Percentiles rank a stretch among this genome's conserved stretches.
Evolutionary conservation across 2,329 filamentous ascomycete genomes (phyloP).

Genomic region (Arthrobotrys sphaeroides): DNA sequence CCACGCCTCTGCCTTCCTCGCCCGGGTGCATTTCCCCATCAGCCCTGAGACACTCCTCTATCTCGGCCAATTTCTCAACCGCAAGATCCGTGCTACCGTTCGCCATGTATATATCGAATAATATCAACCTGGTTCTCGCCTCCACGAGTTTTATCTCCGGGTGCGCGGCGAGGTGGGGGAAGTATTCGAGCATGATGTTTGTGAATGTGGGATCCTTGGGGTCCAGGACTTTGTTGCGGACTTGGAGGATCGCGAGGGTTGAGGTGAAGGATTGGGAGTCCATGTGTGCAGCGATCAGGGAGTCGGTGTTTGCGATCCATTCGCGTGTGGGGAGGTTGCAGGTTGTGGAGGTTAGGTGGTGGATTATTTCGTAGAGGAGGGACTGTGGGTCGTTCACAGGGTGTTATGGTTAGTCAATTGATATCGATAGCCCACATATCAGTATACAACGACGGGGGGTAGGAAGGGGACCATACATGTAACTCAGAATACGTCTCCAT

Average conservation of each 20-base stretch:
- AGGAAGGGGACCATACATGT: constrained; percentile 19
- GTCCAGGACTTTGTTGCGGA: constrained; percentile 46
- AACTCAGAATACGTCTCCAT: constrained; percentile 44
- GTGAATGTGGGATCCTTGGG: constrained; percentile 48
- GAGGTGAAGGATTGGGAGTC: constrained; percentile 49
- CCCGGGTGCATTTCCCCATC: constrained; percentile 40
- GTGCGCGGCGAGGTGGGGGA: constrained; percentile 44
- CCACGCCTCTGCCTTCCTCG: constrained; percentile 45
- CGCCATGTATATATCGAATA: constrained; percentile 37
- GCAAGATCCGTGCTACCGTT: constrained; percentile 28
- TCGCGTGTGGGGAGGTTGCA: constrained; percentile 34
- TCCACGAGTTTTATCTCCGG: constrained; percentile 50
- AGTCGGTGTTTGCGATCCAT: constrained; percentile 51
- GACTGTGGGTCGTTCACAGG: constrained; percentile 1
- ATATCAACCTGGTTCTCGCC: constrained; percentile 28
- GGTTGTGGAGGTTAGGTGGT: constrained; percentile 33
- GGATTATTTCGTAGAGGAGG: constrained; percentile 47
- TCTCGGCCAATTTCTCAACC: constrained; percentile 35
- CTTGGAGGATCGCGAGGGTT: constrained; percentile 39
- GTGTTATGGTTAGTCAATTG: neutral
- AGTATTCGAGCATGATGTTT: constrained; percentile 52
- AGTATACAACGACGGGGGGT: neutral
- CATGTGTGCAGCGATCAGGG: constrained; percentile 46
- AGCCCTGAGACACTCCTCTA: constrained; percentile 34
- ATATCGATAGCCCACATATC: too few relatives aligned